These are phyloP conservation scores for Panicum miliaceum DNA, from an alignment of 176 grass and related monocot genomes.

Conservation along the genomic window DNA sequence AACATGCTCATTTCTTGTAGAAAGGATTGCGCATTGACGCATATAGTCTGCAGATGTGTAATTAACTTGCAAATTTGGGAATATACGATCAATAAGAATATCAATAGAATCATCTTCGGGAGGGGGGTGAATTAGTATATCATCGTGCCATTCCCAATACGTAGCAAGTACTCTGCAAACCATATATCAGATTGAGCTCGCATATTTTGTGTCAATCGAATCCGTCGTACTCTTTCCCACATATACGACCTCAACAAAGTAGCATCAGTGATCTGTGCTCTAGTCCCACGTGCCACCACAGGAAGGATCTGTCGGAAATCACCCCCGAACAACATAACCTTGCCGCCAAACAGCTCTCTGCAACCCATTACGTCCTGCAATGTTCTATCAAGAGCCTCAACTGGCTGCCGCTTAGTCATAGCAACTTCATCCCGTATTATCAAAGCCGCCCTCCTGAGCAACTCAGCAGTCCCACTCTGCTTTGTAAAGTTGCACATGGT, in stretches of 20 bases:
- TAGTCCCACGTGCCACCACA: background rate
- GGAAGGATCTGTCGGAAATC: background rate
- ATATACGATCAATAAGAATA: too few species aligned
- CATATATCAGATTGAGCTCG: background rate
- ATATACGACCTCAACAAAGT: background rate
- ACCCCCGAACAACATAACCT: background rate
- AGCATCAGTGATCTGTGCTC: background rate
- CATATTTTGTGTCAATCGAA: background rate
- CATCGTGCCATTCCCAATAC: background rate
- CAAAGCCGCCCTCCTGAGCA: background rate
- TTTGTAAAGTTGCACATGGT: background rate
- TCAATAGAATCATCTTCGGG: too few species aligned
- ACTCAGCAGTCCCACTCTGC: background rate
- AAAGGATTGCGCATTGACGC: too few species aligned
- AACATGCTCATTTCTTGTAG: too few species aligned
- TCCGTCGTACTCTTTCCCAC: background rate
- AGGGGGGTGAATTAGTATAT: too few species aligned
- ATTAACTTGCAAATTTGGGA: too few species aligned
- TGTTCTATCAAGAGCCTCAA: background rate
- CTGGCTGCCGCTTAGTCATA: too few species aligned
- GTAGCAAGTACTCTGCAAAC: background rate
- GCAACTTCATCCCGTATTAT: background rate
- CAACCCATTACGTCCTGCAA: background rate
- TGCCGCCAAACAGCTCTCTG: background rate
- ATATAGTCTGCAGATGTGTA: too few species aligned